phyloP scores from a whole-genome alignment of 805 yeast species.

The Lipomyces anomalus region DNA sequence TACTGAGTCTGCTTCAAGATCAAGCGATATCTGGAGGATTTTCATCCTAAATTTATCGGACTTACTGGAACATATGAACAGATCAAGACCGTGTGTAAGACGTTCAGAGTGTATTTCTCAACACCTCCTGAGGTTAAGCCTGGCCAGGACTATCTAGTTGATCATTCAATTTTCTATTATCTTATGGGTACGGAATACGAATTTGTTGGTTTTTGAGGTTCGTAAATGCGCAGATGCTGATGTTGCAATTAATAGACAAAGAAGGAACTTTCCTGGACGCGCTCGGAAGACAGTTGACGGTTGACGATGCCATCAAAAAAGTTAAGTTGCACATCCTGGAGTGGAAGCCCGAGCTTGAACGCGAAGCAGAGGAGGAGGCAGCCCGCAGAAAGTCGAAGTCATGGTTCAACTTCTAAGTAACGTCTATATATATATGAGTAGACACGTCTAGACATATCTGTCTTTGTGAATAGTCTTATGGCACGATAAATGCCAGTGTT shows the following conservation, averaged over 20 bases:
- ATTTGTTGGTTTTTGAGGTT: no score
- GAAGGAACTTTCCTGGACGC: constrained; percentile 94
- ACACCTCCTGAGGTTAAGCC: constrained; percentile 92
- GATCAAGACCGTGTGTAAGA: constrained; percentile 78
- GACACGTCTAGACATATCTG: no score
- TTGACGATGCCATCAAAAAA: constrained; percentile 69
- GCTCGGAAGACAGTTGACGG: constrained; percentile 82
- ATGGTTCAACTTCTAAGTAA: not conserved
- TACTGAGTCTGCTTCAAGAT: no score
- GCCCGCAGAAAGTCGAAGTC: not conserved
- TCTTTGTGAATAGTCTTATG: no score
- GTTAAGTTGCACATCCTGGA: constrained; percentile 30
- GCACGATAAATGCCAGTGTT: no score
- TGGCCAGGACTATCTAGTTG: constrained; percentile 94
- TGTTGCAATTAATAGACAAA: constrained; percentile 96
- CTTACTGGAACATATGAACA: constrained; percentile 86
- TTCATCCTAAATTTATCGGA: constrained; percentile 85
- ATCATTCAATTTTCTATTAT: constrained; percentile 94
- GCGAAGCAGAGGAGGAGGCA: not conserved
- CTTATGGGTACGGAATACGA: constrained; percentile 63
- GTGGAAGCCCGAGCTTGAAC: not conserved
- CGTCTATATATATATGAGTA: not conserved
- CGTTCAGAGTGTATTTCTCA: constrained; percentile 91
- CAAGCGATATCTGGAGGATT: constrained; percentile 76
- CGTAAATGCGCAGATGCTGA: no score